Conservation (phyloP, 73 alveolate species). For the Stentor roeselii region DNA sequence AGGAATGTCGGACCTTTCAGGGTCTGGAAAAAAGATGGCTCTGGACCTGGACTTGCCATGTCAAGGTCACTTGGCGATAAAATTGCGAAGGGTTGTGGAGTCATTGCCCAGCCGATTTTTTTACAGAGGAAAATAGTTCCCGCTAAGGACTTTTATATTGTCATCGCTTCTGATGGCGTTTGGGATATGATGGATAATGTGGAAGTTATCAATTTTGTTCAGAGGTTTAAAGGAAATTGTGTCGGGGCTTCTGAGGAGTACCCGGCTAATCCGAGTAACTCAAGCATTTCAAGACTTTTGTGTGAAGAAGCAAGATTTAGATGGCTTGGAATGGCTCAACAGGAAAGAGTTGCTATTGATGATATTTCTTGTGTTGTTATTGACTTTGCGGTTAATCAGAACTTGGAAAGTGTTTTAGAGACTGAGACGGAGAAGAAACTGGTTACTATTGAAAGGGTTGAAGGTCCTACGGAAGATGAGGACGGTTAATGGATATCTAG, state of each 20-base stretch:
- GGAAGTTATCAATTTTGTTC: background rate
- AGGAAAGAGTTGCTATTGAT: conserved; percentile 11
- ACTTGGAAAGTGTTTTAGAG: background rate
- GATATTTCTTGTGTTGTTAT: background rate
- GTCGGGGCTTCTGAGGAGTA: background rate
- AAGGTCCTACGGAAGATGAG: too few species aligned
- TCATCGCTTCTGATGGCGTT: background rate
- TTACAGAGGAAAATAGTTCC: background rate
- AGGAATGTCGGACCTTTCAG: conserved; percentile 66
- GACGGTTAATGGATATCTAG: too few species aligned
- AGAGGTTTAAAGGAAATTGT: background rate
- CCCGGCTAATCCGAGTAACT: background rate
- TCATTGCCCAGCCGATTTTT: conserved; percentile 49
- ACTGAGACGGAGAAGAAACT: background rate
- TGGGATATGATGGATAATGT: background rate
- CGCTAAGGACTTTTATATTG: background rate
- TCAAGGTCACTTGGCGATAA: conserved; percentile 69
- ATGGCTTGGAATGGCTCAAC: background rate
- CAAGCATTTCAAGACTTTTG: background rate
- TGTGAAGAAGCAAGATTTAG: conserved; percentile 4
- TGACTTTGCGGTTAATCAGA: background rate
- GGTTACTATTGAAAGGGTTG: background rate
- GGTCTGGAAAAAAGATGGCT: conserved; percentile 57
- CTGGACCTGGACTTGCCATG: conserved; percentile 66
- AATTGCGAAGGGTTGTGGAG: conserved; percentile 61